Evolutionary conservation across 2,329 filamentous ascomycete genomes (phyloP).

Genomic region (Colletotrichum cereale): DNA sequence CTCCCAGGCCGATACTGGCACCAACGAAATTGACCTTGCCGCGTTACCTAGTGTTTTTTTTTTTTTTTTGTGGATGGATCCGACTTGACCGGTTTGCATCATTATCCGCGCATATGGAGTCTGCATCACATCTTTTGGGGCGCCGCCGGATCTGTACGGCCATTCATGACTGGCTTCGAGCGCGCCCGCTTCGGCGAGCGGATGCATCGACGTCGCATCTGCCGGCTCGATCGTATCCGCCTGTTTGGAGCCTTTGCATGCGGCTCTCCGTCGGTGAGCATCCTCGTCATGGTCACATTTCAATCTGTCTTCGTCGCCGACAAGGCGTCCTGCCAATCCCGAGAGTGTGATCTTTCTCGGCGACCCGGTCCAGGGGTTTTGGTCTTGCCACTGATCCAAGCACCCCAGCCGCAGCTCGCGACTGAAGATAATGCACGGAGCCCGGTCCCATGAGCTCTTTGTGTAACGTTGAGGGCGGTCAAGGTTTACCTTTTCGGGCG

Average conservation of each 20-base stretch:
- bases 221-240: slow-evolving; percentile 22
- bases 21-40: background rate
- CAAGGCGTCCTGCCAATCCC: background rate
- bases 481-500: background rate
- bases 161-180: background rate
- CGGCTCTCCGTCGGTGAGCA: slow-evolving; percentile 31
- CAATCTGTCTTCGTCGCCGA: background rate
- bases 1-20: background rate
- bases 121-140: background rate
- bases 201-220: slow-evolving; percentile 13
- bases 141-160: too few species aligned
- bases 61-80: background rate
- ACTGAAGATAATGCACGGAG: background rate
- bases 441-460: slow-evolving; percentile 10
- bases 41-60: background rate
- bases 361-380: background rate
- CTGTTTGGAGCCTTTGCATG: slow-evolving; percentile 4
- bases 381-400: background rate
- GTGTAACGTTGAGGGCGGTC: background rate
- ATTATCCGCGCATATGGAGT: background rate
- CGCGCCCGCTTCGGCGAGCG: slow-evolving; percentile 20
- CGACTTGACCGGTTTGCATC: background rate
- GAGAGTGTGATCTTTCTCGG: background rate
- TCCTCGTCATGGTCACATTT: background rate
- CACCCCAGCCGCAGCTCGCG: background rate